Evolutionary conservation across 2,329 filamentous ascomycete species (phyloP), one percentile per base, ranked within the genome.

Genomic region (Diaporthe capsici): DNA sequence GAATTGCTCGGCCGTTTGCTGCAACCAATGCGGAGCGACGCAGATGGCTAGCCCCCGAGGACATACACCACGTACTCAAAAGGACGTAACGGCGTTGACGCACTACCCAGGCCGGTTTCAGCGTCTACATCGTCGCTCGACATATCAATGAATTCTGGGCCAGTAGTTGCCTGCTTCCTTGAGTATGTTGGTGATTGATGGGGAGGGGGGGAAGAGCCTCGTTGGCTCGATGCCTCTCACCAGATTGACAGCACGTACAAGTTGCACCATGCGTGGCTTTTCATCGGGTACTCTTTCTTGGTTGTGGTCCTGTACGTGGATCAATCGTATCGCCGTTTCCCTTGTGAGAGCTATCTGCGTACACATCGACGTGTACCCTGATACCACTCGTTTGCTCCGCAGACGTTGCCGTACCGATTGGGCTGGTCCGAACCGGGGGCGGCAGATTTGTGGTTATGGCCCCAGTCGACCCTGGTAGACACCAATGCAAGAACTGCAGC

Each of bases 401-500:
- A 53, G 57, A n/a, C 42, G 31, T 42, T 57, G 61, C 55, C 39
- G 57, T 58, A 76, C 39, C 71, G 55, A 67, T 61, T 60, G 65
- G 51, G 47, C 49, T 74, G 42, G 31, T 20, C 37, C 47, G 20
- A 34, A n/a, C 37, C 49, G 17, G 51, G 34, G 51, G 55, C 67
- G 60, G 60, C 53, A 72, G 53, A 57, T 57, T 57, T 57, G 34
- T 72, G 73, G 53, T 68, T 68, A 68, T 39, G 47, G 47, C 31
- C 42, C 42, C 47, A 68, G 65, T 63, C 34, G 70, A 51, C 57
- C 71, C 71, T 72, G 65, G 65, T 72, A 37, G 31, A 63, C 47
- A 42, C 57, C 60, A 61, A 60, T 72, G 71, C 71, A 72, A 63
- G 44, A 39, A 39, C 44, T 76, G 75, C 75, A 76, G 73, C 37